Evolutionary conservation across 805 yeast species (phyloP).

Genomic region (Cyberlindnera veronae): DNA sequence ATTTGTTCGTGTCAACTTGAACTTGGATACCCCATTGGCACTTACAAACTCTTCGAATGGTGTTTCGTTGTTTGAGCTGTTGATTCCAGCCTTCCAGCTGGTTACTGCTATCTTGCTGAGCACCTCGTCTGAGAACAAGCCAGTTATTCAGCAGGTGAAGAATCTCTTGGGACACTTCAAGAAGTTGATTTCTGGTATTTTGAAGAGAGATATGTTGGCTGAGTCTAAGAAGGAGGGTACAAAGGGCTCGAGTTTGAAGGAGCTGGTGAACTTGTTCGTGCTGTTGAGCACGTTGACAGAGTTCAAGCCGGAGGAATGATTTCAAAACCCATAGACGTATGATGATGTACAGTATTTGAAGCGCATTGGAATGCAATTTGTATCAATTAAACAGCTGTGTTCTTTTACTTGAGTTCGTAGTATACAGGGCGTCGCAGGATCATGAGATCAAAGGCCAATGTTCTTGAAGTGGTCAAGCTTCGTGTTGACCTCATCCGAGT

Average conservation of each 20-base stretch:
- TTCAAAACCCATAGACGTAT: neutral
- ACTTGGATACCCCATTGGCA: conserved; percentile 50
- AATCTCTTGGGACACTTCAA: conserved; percentile 49
- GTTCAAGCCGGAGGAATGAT: conserved; percentile 34
- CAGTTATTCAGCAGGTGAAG: conserved; percentile 51
- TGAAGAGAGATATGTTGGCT: conserved; percentile 51
- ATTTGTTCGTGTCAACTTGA: conserved; percentile 42
- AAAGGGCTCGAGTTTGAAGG: conserved; percentile 39
- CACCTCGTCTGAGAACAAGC: conserved; percentile 71
- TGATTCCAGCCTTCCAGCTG: conserved; percentile 72
- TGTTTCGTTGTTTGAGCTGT: conserved; percentile 60
- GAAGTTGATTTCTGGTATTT: conserved; percentile 54
- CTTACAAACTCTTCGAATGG: conserved; percentile 29
- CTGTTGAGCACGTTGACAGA: conserved; percentile 49
- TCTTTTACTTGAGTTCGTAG: too few relatives aligned
- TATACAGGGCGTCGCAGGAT: too few relatives aligned
- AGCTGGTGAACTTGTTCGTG: conserved; percentile 53
- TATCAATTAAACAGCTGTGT: too few relatives aligned
- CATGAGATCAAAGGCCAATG: conserved; percentile 18
- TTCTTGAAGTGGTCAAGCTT: conserved; percentile 45
- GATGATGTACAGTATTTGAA: too few relatives aligned
- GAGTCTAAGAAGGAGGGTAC: conserved; percentile 28
- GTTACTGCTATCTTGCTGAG: conserved; percentile 64
- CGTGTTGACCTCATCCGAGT: conserved; percentile 63
- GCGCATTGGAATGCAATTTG: too few relatives aligned